These are phyloP conservation scores for Clitocybe nebularis DNA, from an alignment of 1,284 basidiomycete genomes.

Conservation along the genomic window DNA sequence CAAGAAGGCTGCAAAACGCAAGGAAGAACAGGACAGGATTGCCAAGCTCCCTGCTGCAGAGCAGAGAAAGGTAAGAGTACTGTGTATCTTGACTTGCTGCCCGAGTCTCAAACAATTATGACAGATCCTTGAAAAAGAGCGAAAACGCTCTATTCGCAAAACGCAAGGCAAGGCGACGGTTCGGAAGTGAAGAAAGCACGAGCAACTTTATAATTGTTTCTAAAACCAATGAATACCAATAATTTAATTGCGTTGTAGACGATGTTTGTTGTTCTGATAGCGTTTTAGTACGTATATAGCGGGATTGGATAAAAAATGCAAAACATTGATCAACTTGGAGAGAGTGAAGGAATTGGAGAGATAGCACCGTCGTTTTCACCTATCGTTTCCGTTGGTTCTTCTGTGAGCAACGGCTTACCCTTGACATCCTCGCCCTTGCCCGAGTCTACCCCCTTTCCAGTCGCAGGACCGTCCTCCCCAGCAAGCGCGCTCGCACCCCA, in stretches of 20 bases:
- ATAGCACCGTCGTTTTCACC: not conserved
- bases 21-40: conserved; percentile 68
- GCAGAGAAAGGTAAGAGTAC: conserved; percentile 65
- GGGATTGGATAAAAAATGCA: not conserved
- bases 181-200: conserved; percentile 40
- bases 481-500: conserved; percentile 29
- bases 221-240: conserved; percentile 11
- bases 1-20: conserved; percentile 70
- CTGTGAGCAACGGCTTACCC: too few species aligned
- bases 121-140: conserved; percentile 70
- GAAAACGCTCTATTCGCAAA: conserved; percentile 67
- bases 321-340: not conserved
- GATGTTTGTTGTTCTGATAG: conserved; percentile 5
- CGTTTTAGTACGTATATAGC: not conserved
- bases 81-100: conserved; percentile 1
- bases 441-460: conserved; percentile 4
- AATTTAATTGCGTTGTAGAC: conserved; percentile 15
- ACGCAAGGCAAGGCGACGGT: conserved; percentile 59
- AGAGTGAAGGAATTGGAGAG: not conserved
- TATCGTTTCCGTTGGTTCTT: too few species aligned
- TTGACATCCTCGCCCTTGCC: conserved; percentile 2
- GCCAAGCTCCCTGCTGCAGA: conserved; percentile 75
- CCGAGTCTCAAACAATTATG: conserved; percentile 3
- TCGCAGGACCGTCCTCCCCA: conserved; percentile 10
- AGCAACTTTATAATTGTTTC: not conserved